Conservation (phyloP, 106 monocot genomes). For the Gastrodia elata region DNA sequence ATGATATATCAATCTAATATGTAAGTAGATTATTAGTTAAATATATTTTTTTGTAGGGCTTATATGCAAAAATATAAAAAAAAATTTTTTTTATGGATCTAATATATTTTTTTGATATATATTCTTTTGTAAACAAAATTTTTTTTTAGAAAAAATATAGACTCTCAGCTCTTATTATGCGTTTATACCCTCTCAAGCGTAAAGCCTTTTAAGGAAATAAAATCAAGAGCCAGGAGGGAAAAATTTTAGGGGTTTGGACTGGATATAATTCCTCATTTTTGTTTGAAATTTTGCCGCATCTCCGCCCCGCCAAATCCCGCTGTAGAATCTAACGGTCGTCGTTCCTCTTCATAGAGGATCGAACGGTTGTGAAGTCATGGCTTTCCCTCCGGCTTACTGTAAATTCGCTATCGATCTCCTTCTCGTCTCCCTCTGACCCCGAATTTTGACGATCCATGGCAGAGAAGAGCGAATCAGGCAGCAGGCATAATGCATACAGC, state of each 20-base stretch:
- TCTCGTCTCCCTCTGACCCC: not conserved
- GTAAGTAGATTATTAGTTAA: too few relatives aligned
- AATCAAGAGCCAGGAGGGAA: too few relatives aligned
- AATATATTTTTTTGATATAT: too few relatives aligned
- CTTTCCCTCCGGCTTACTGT: not conserved
- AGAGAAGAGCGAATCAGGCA: conserved; percentile 2
- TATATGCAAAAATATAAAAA: too few relatives aligned
- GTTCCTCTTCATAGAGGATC: not conserved
- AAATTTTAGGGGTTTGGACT: not conserved
- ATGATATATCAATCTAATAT: too few relatives aligned
- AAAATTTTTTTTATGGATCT: too few relatives aligned
- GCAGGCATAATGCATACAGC: conserved; percentile 47
- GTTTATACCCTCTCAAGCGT: not conserved
- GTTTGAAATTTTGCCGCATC: not conserved
- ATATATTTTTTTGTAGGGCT: too few relatives aligned
- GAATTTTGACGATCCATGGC: not conserved
- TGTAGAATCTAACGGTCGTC: not conserved
- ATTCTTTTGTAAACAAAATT: too few relatives aligned
- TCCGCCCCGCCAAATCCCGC: not conserved
- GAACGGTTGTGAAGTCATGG: not conserved
- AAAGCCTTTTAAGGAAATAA: not conserved
- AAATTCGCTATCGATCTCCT: not conserved
- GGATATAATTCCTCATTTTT: not conserved
- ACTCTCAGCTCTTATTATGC: too few relatives aligned
- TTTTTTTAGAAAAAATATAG: too few relatives aligned